phyloP scores from a whole-genome alignment of 805 yeast genomes.

The Metschnikowia henanensis region DNA sequence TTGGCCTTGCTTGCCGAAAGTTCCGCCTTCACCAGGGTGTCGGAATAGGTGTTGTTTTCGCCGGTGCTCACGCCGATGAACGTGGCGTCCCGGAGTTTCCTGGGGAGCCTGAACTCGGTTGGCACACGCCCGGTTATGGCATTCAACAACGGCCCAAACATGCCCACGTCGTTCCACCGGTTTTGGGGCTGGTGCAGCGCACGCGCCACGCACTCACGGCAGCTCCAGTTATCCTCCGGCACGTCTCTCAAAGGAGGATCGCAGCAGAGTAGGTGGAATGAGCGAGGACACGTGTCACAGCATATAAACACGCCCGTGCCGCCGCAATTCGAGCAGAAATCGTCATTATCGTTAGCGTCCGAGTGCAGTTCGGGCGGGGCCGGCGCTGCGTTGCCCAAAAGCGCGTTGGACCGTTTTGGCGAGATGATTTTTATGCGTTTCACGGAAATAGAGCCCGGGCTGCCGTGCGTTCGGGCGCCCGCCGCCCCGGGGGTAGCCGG shows the following conservation, averaged over 20 bases:
- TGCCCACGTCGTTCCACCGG: constrained; percentile 41
- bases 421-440: constrained; percentile 31
- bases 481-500: constrained; percentile 5
- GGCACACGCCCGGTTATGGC: constrained; percentile 60
- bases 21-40: constrained; percentile 46
- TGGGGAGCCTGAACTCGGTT: constrained; percentile 55
- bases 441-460: constrained; percentile 9
- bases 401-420: constrained; percentile 29
- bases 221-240: constrained; percentile 91
- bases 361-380: constrained; percentile 13
- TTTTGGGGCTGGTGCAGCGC: constrained; percentile 24
- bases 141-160: constrained; percentile 58
- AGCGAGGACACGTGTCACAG: constrained; percentile 90
- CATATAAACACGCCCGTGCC: constrained; percentile 87
- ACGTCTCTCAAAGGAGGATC: constrained; percentile 85
- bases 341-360: constrained; percentile 58
- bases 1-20: constrained; percentile 39
- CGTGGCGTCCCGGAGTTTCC: constrained; percentile 56
- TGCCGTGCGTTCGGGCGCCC: not conserved
- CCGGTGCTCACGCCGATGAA: constrained; percentile 74
- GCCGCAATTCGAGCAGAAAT: constrained; percentile 89
- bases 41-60: constrained; percentile 68
- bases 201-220: constrained; percentile 68
- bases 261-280: constrained; percentile 89
- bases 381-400: constrained; percentile 17